phyloP scores from a whole-genome alignment of 805 yeast species.

The Debaryomyces maramus region DNA sequence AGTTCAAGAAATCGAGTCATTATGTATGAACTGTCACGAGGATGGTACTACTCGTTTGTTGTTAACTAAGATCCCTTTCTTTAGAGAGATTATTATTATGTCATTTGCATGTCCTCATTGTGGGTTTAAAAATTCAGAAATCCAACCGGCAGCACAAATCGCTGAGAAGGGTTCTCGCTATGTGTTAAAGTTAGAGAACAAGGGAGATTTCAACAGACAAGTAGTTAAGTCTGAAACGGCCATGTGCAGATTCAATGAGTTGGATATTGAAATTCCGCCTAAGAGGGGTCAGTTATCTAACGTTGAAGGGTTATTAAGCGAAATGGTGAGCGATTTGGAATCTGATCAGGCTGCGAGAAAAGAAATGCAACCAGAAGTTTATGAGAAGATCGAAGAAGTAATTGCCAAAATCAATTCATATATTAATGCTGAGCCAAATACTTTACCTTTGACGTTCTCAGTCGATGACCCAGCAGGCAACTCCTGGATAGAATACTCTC shows the following conservation, averaged over 20 bases:
- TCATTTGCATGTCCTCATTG: constrained; percentile 96
- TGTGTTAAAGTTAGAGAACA: constrained; percentile 62
- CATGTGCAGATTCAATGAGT: constrained; percentile 71
- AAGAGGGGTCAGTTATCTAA: constrained; percentile 91
- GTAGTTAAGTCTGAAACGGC: constrained; percentile 90
- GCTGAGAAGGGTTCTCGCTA: constrained; percentile 86
- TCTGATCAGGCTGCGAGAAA: constrained; percentile 82
- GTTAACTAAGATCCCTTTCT: constrained; percentile 86
- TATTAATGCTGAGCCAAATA: constrained; percentile 64
- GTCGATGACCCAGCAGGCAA: constrained; percentile 96
- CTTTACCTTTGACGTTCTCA: constrained; percentile 73
- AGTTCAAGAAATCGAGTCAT: constrained; percentile 90
- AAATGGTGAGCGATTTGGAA: constrained; percentile 78
- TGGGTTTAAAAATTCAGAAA: constrained; percentile 84
- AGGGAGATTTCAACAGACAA: constrained; percentile 82
- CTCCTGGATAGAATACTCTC: constrained; percentile 90
- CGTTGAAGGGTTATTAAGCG: constrained; percentile 82
- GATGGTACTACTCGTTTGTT: constrained; percentile 81
- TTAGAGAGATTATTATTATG: constrained; percentile 88
- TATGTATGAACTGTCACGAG: constrained; percentile 94
- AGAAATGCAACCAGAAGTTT: constrained; percentile 68
- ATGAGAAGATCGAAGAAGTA: constrained; percentile 72
- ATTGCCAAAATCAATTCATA: constrained; percentile 58
- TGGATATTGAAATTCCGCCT: constrained; percentile 94
- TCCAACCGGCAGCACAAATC: constrained; percentile 93